These are phyloP conservation scores for Marasmius fiardii DNA, from an alignment of 1,284 basidiomycete species.

Conservation along the genomic window DNA sequence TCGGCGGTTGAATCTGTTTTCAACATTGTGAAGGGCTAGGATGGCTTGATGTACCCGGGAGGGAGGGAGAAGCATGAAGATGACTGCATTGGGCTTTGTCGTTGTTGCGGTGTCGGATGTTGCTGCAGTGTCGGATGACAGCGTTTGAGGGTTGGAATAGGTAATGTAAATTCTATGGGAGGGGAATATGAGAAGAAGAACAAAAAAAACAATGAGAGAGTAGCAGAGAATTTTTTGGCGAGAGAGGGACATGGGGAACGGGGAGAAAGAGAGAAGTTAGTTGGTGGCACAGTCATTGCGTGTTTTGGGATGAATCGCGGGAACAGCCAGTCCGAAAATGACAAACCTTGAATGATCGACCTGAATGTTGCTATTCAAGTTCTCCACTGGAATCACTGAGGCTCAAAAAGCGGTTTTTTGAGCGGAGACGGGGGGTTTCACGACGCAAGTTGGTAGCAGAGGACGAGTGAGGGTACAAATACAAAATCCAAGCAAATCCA, in stretches of 20 bases:
- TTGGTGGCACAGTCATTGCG: too few species aligned
- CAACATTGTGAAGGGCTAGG: conserved; percentile 24
- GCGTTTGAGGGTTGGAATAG: conserved; percentile 7
- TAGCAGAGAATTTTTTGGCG: conserved; percentile 6
- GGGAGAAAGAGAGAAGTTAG: not conserved
- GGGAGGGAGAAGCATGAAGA: conserved; percentile 25
- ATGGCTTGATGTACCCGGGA: conserved; percentile 23
- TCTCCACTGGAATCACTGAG: too few species aligned
- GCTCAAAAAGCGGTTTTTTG: too few species aligned
- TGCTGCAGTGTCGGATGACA: not conserved
- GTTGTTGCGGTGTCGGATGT: too few species aligned
- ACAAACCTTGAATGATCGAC: too few species aligned
- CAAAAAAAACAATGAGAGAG: not conserved
- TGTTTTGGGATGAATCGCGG: too few species aligned
- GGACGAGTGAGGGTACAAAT: too few species aligned
- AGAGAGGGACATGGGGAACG: conserved; percentile 5
- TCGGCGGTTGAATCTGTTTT: conserved; percentile 26
- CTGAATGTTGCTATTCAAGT: too few species aligned
- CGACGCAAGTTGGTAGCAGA: too few species aligned
- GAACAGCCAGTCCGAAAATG: too few species aligned
- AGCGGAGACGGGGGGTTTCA: too few species aligned
- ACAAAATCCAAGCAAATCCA: too few species aligned
- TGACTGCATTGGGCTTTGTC: conserved; percentile 22
- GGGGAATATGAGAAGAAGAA: conserved; percentile 5
- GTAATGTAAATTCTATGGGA: conserved; percentile 2